phyloP scores from a whole-genome alignment of 1,139 yeast genomes.

The Suhomyces atakaporum region DNA sequence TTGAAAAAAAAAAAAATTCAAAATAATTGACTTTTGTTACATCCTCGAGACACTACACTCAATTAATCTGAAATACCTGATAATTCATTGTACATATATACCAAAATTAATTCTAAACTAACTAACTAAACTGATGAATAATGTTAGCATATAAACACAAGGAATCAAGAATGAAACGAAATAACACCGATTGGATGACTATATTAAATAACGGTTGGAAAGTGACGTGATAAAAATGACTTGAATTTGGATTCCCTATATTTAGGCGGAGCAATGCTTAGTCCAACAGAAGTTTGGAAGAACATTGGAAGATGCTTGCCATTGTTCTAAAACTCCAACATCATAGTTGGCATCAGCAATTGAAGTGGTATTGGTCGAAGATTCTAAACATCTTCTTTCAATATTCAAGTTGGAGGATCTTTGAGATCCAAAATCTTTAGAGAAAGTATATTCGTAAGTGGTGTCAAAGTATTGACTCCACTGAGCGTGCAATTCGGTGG shows the following conservation, averaged over 20 bases:
- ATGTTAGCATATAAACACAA: slow-evolving; percentile 5
- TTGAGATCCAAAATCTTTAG: slow-evolving; percentile 14
- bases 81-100: slow-evolving; percentile 8
- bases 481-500: slow-evolving; percentile 17
- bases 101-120: slow-evolving; percentile 12
- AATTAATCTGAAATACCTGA: background rate
- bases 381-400: slow-evolving; percentile 12
- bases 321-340: slow-evolving; percentile 18
- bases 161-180: slow-evolving; percentile 4
- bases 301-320: slow-evolving; percentile 21
- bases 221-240: slow-evolving; percentile 1
- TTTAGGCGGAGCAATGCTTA: slow-evolving; percentile 10
- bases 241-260: slow-evolving; percentile 1
- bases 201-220: background rate
- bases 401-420: slow-evolving; percentile 9
- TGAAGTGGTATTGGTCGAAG: slow-evolving; percentile 15
- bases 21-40: too few relatives aligned
- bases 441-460: slow-evolving; percentile 19
- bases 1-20: too few relatives aligned
- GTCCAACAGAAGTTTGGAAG: slow-evolving; percentile 37
- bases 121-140: slow-evolving; percentile 13
- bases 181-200: slow-evolving; percentile 5
- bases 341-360: slow-evolving; percentile 20
- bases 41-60: too few relatives aligned
- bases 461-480: slow-evolving; percentile 23